phyloP scores from a whole-genome alignment of 345 rosid species.

The Alliaria petiolata region DNA sequence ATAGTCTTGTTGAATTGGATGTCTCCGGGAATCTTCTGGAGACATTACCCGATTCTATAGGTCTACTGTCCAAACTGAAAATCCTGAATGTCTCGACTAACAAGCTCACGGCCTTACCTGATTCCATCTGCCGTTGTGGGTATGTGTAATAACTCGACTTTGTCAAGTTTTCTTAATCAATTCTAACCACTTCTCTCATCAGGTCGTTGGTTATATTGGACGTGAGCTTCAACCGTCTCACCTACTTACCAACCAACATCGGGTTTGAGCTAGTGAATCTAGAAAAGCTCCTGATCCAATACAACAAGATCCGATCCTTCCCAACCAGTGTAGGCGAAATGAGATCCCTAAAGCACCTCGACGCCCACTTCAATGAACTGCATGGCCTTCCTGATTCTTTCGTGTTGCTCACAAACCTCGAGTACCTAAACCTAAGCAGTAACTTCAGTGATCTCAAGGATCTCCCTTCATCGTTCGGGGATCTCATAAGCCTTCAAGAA shows the following conservation, averaged over 20 bases:
- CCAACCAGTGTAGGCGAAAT: slow-evolving; percentile 73
- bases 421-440: slow-evolving; percentile 62
- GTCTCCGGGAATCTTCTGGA: slow-evolving; percentile 71
- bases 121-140: slow-evolving; percentile 85
- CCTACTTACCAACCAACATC: slow-evolving; percentile 83
- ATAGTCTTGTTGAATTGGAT: slow-evolving; percentile 67
- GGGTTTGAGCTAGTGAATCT: slow-evolving; percentile 60
- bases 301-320: slow-evolving; percentile 73
- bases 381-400: slow-evolving; percentile 58
- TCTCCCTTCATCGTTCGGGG: slow-evolving; percentile 71
- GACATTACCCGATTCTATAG: slow-evolving; percentile 84
- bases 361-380: slow-evolving; percentile 85
- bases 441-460: slow-evolving; percentile 74
- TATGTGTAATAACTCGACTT: slow-evolving; percentile 21
- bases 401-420: slow-evolving; percentile 63
- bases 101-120: slow-evolving; percentile 70
- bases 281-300: slow-evolving; percentile 52
- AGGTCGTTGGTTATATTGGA: slow-evolving; percentile 78
- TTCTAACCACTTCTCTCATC: slow-evolving; percentile 1
- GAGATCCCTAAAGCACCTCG: slow-evolving; percentile 57
- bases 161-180: neutral
- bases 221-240: slow-evolving; percentile 69
- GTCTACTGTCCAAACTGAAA: slow-evolving; percentile 67
- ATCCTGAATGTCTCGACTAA: slow-evolving; percentile 63
- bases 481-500: slow-evolving; percentile 65